phyloP scores from a whole-genome alignment of 768 basidiomycete species.

The Russula sp. region DNA sequence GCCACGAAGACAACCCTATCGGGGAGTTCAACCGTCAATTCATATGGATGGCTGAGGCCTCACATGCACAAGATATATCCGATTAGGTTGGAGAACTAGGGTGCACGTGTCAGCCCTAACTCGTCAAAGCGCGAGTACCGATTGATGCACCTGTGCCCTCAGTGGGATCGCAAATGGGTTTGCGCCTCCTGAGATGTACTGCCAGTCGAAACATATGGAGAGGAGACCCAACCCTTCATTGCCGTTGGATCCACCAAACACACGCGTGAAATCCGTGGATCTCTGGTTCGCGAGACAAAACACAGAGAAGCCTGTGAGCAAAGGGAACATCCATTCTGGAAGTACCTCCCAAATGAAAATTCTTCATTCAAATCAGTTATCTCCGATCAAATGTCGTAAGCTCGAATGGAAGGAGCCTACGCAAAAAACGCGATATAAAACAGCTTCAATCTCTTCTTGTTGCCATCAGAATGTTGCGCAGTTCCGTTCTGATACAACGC shows the following conservation, averaged over 20 bases:
- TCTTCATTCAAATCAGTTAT: conserved; percentile 17
- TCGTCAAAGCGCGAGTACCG: not conserved
- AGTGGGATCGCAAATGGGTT: conserved; percentile 53
- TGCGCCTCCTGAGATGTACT: conserved; percentile 28
- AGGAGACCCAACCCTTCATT: conserved; percentile 28
- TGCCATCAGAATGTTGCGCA: conserved; percentile 15
- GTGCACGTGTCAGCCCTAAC: not conserved
- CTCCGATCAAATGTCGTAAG: conserved; percentile 34
- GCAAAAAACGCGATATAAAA: conserved; percentile 42
- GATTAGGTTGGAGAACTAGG: conserved; percentile 41
- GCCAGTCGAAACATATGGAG: conserved; percentile 29
- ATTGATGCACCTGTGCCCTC: conserved; percentile 35
- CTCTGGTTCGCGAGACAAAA: conserved; percentile 29
- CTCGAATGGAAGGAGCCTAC: conserved; percentile 24
- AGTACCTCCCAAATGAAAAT: conserved; percentile 31
- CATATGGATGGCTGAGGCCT: conserved; percentile 12
- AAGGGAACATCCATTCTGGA: conserved; percentile 23
- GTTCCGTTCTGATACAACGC: conserved; percentile 40
- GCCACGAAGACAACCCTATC: conserved; percentile 26
- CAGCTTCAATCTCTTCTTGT: conserved; percentile 40
- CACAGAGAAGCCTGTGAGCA: conserved; percentile 29
- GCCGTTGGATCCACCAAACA: conserved; percentile 27
- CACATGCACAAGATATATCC: conserved; percentile 51
- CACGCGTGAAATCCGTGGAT: conserved; percentile 24
- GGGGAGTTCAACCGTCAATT: not conserved